Conservation (phyloP, 495 filamentous ascomycete species). For the Hypomontagnella submonticulosa region DNA sequence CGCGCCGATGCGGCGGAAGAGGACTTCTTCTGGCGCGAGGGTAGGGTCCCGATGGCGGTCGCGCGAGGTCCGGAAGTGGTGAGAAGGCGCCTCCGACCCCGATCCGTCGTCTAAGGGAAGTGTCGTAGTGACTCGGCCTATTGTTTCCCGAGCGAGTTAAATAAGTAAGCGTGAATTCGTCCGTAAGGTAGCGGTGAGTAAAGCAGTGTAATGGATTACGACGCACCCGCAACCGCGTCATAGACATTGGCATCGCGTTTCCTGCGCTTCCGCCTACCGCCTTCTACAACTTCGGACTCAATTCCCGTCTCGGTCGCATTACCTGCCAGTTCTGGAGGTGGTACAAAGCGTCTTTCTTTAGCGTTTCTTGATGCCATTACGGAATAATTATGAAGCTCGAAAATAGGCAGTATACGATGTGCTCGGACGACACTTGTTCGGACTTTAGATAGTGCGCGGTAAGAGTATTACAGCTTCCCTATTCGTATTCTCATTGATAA, state of each 20-base stretch:
- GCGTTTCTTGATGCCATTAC: conserved; percentile 38
- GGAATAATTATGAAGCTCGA: not conserved
- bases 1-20: conserved; percentile 72
- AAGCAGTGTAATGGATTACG: conserved; percentile 41
- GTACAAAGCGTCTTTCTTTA: conserved; percentile 19
- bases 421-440: not conserved
- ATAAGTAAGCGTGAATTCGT: no score
- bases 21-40: conserved; percentile 77
- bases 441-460: not conserved
- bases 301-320: conserved; percentile 23
- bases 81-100: conserved; percentile 36
- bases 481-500: conserved; percentile 11
- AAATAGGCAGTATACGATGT: not conserved
- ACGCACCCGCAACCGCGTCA: conserved; percentile 80
- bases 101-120: conserved; percentile 23
- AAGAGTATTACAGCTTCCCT: not conserved
- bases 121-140: conserved; percentile 31
- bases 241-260: conserved; percentile 68
- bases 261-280: conserved; percentile 30
- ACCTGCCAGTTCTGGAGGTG: conserved; percentile 1
- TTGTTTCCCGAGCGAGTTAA: conserved; percentile 1
- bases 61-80: conserved; percentile 59
- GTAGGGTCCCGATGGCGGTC: conserved; percentile 62
- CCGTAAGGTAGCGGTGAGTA: conserved; percentile 45
- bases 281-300: conserved; percentile 15